phyloP scores from a whole-genome alignment of 345 rosid genomes.

The Anastatica hierochuntica region DNA sequence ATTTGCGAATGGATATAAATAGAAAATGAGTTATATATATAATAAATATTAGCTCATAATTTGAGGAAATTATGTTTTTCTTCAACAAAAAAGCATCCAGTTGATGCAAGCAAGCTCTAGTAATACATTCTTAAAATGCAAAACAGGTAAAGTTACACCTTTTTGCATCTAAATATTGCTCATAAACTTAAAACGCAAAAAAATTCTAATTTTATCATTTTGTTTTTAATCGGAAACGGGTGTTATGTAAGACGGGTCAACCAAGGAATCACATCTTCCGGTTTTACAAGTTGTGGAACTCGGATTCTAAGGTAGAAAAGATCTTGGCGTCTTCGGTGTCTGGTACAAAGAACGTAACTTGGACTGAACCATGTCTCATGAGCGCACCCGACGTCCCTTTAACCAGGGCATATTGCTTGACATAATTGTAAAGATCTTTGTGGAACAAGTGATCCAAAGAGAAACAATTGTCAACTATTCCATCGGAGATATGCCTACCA shows the following conservation, averaged over 20 bases:
- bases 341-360: neutral
- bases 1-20: no score
- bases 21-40: no score
- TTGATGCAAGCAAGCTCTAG: constrained; percentile 33
- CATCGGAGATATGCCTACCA: constrained; percentile 35
- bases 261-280: constrained; percentile 30
- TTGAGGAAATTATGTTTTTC: no score
- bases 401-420: constrained; percentile 43
- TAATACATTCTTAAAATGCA: neutral
- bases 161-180: constrained; percentile 16
- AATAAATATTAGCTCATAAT: no score
- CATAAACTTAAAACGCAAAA: neutral
- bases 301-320: constrained; percentile 36
- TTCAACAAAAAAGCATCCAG: no score
- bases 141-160: constrained; percentile 11
- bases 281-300: constrained; percentile 52
- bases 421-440: constrained; percentile 64
- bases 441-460: constrained; percentile 79
- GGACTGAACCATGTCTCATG: neutral
- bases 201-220: no score
- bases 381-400: neutral
- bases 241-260: constrained; percentile 9
- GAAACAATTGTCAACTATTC: constrained; percentile 58
- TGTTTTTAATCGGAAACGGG: constrained; percentile 3
- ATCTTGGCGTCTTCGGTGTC: neutral